phyloP scores from a whole-genome alignment of 2,329 filamentous ascomycete species.

The Exophiala sideris region DNA sequence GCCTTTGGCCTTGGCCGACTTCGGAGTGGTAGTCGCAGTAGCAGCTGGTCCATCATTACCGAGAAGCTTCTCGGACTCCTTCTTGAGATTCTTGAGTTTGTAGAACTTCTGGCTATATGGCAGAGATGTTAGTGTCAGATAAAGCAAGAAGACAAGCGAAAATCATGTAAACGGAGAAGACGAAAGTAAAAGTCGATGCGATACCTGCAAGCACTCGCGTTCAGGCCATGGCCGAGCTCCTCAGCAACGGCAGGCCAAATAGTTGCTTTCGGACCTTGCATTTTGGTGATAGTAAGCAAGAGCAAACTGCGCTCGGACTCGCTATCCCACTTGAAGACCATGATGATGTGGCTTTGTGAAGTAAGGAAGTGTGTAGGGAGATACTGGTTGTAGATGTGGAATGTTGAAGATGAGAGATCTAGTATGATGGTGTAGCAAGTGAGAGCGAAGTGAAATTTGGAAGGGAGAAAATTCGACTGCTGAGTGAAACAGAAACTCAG shows the following conservation, averaged over 20 bases:
- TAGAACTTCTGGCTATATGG: conserved; percentile 28
- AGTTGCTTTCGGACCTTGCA: conserved; percentile 7
- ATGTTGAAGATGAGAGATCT: background rate
- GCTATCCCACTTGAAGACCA: conserved; percentile 27
- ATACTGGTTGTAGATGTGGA: background rate
- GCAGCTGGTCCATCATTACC: conserved; percentile 3
- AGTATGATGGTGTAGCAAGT: background rate
- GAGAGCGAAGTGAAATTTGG: background rate
- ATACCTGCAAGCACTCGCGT: conserved; percentile 26
- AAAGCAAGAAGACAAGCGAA: background rate
- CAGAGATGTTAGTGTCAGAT: conserved; percentile 12
- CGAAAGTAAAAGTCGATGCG: background rate
- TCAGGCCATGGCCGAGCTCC: conserved; percentile 23
- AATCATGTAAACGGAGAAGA: background rate
- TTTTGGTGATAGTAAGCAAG: conserved; percentile 17
- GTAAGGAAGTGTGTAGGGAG: background rate
- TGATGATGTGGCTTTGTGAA: conserved; percentile 4
- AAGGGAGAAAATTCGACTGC: background rate
- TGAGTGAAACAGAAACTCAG: no score
- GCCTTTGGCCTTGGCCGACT: conserved; percentile 2
- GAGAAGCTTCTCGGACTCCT: conserved; percentile 23
- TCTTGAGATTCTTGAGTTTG: conserved; percentile 29
- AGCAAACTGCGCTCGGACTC: conserved; percentile 21
- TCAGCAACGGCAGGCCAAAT: conserved; percentile 27
- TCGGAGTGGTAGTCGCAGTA: conserved; percentile 2